phyloP scores from a whole-genome alignment of 345 rosid species.

The Moricandia arvensis region DNA sequence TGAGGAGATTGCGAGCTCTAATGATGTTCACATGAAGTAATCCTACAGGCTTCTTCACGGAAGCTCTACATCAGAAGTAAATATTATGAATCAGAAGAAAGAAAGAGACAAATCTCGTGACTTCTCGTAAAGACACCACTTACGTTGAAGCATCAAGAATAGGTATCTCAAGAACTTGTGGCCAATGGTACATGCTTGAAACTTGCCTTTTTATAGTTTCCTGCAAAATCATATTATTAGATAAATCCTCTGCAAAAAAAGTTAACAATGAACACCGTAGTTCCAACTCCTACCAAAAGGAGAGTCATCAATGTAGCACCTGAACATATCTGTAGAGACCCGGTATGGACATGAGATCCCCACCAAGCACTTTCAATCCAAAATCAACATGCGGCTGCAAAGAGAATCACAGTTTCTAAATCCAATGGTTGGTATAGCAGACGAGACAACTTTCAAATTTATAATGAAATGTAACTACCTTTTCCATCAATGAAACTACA shows the following conservation, averaged over 20 bases:
- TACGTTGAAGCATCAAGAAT: conserved; percentile 63
- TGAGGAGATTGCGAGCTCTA: conserved; percentile 59
- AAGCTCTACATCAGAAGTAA: conserved; percentile 40
- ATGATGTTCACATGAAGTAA: conserved; percentile 65
- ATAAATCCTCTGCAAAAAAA: neutral
- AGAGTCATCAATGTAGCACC: conserved; percentile 61
- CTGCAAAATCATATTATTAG: conserved; percentile 40
- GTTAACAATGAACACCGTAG: neutral
- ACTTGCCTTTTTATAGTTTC: conserved; percentile 54
- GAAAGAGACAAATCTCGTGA: neutral
- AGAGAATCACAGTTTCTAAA: conserved; percentile 3
- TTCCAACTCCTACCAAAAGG: conserved; percentile 37
- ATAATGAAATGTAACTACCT: conserved; percentile 39
- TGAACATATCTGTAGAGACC: conserved; percentile 75
- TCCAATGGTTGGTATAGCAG: conserved; percentile 5
- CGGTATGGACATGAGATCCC: conserved; percentile 81
- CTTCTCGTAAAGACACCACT: conserved; percentile 21
- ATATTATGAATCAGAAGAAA: conserved; percentile 13
- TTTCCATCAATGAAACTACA: conserved; percentile 64
- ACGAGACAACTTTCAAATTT: conserved; percentile 1
- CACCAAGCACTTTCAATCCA: conserved; percentile 71
- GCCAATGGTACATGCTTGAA: conserved; percentile 68
- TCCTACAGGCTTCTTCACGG: conserved; percentile 74
- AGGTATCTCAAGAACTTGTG: conserved; percentile 61
- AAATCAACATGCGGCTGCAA: conserved; percentile 77